Evolutionary conservation across 163 green algal species (phyloP).

Genomic region (Scenedesmus sp.): DNA sequence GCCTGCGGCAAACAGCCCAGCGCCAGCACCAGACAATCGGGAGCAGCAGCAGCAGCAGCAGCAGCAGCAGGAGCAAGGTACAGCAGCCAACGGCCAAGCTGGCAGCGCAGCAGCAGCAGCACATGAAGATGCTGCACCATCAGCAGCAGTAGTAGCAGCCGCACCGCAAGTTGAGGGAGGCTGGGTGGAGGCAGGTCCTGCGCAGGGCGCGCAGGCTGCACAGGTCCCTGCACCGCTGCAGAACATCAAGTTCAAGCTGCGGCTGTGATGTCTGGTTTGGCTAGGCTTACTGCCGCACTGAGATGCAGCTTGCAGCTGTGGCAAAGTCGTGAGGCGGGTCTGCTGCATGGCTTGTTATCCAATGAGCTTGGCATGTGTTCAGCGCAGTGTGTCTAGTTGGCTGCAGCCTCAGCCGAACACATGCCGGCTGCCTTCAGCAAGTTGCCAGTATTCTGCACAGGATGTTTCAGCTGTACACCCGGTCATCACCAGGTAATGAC

Average conservation of each 20-base stretch:
- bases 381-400: too few species aligned
- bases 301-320: too few species aligned
- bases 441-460: too few species aligned
- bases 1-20: not conserved
- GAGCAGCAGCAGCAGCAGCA: not conserved
- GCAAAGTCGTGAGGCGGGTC: too few species aligned
- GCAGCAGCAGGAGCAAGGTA: not conserved
- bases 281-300: too few species aligned
- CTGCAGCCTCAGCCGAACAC: too few species aligned
- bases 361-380: too few species aligned
- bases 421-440: too few species aligned
- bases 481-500: too few species aligned
- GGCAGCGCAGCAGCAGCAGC: not conserved
- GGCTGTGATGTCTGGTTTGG: not conserved
- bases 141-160: not conserved
- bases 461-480: too few species aligned
- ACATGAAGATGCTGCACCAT: too few species aligned
- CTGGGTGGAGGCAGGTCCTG: constrained; percentile 7
- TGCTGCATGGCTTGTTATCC: not conserved
- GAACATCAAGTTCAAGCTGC: constrained; percentile 45
- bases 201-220: not conserved
- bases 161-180: not conserved
- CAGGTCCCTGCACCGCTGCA: not conserved
- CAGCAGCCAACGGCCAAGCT: not conserved
- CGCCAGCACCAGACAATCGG: not conserved